Evolutionary conservation across 2,329 filamentous ascomycete species (phyloP).

Genomic region (Purpureocillium lavendulum): DNA sequence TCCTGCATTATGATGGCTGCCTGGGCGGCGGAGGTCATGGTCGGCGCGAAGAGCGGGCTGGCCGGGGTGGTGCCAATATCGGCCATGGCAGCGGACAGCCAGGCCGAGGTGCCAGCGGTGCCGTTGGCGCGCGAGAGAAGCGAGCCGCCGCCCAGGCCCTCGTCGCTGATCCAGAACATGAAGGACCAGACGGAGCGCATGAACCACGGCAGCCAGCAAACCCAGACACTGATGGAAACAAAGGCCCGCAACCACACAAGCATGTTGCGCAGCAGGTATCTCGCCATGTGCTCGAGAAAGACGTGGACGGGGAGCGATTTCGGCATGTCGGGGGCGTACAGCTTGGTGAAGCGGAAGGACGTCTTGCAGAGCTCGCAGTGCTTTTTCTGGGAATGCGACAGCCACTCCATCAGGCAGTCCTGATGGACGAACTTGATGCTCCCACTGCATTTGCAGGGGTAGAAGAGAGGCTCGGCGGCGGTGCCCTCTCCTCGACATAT

Average conservation of each 20-base stretch:
- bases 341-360: conserved; percentile 93
- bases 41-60: conserved; percentile 23
- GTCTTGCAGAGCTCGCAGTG: conserved; percentile 99
- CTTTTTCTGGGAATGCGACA: conserved; percentile 98
- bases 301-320: conserved; percentile 69
- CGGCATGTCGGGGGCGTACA: conserved; percentile 94
- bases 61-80: conserved; percentile 23
- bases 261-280: conserved; percentile 64
- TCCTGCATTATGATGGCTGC: conserved; percentile 20
- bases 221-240: conserved; percentile 80
- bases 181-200: conserved; percentile 91
- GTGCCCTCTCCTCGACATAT: conserved; percentile 92
- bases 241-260: conserved; percentile 70
- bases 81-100: conserved; percentile 16
- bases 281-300: conserved; percentile 69
- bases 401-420: conserved; percentile 96
- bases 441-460: conserved; percentile 97
- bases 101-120: conserved; percentile 17
- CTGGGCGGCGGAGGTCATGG: conserved; percentile 21
- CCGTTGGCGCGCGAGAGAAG: conserved; percentile 16
- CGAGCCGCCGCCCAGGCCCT: conserved; percentile 40
- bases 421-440: conserved; percentile 99
- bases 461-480: conserved; percentile 78
- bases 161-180: conserved; percentile 91
- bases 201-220: conserved; percentile 78